Evolutionary conservation across 192 early-diverging fungal genomes (phyloP), one percentile per base, ranked within the genome.

Genomic region (Endogone sp.): DNA sequence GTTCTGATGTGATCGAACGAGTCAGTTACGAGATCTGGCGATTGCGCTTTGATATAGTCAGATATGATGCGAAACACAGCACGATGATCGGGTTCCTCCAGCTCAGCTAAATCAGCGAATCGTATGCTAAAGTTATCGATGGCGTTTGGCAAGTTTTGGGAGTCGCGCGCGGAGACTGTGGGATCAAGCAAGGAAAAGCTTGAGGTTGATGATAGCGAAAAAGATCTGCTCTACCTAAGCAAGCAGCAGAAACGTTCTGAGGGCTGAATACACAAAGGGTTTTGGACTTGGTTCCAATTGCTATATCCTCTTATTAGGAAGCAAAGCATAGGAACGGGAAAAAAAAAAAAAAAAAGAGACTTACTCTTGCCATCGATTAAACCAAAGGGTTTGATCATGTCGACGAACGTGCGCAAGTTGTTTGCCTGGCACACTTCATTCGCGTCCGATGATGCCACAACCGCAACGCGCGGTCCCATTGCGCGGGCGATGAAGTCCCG

Each of bases 301-400:
- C n/a, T n/a, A n/a, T n/a, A n/a, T n/a, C n/a, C n/a, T n/a, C n/a
- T n/a, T n/a, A n/a, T n/a, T n/a, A n/a, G n/a, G n/a, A n/a, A n/a
- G n/a, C n/a, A n/a, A n/a, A n/a, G n/a, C n/a, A n/a, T 56, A 30
- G n/a, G 54, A 28, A 21, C 54, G 56, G 26, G 44, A 13, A 22
- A 9, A 54, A n/a, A 21, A 24, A 16, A 62, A 62, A 29, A 22
- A 64, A 21, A 29, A 32, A 21, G 60, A 44, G 20, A 66, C 75
- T 62, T 71, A 88, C 89, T 78, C 81, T 79, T 82, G 21, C 87
- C 87, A 57, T 88, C 84, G 31, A 91, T 86, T 25, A 77, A 71
- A 9, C 90, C 91, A 81, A 94, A 94, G 26, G 92, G 92, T 44
- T 79, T 71, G 49, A 94, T 66, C 20, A 92, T 71, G 59, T 91